A percentile compares a stretch with the other conserved stretches of the same genome.
Evolutionary conservation across 2,329 filamentous ascomycete species (phyloP).

Genomic region (Ophiostoma perfectum): DNA sequence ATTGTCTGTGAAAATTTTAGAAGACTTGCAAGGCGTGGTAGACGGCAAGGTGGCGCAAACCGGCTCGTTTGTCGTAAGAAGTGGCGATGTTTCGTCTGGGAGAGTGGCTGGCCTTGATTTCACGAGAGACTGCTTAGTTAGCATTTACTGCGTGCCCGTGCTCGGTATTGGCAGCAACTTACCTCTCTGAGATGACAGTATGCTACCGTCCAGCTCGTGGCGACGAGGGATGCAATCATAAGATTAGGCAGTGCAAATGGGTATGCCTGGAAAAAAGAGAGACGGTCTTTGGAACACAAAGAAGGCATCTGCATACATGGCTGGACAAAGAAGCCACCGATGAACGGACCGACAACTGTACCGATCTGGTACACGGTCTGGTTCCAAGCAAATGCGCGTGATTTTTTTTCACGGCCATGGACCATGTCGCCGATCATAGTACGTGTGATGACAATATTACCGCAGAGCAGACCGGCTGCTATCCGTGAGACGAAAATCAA

Average conservation of each 20-base stretch:
- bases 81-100: background rate
- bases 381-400: slow-evolving; percentile 5
- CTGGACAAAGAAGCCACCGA: background rate
- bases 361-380: slow-evolving; percentile 7
- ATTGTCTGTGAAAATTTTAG: background rate
- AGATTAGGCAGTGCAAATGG: background rate
- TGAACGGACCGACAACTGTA: background rate
- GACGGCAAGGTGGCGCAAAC: background rate
- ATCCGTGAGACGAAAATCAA: background rate
- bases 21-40: background rate
- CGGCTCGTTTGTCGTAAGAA: background rate
- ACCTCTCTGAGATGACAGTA: background rate
- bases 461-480: background rate
- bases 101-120: background rate
- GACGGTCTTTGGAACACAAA: background rate
- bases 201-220: background rate
- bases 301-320: background rate
- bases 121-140: background rate
- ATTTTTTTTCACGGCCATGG: background rate
- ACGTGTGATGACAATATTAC: slow-evolving; percentile 1
- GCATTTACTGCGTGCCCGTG: background rate
- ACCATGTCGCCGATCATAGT: slow-evolving; percentile 11
- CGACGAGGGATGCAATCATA: background rate
- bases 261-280: background rate
- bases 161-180: background rate